Evolutionary conservation across 352 stramenopile species (phyloP).

Genomic region (Phytophthora quininea): DNA sequence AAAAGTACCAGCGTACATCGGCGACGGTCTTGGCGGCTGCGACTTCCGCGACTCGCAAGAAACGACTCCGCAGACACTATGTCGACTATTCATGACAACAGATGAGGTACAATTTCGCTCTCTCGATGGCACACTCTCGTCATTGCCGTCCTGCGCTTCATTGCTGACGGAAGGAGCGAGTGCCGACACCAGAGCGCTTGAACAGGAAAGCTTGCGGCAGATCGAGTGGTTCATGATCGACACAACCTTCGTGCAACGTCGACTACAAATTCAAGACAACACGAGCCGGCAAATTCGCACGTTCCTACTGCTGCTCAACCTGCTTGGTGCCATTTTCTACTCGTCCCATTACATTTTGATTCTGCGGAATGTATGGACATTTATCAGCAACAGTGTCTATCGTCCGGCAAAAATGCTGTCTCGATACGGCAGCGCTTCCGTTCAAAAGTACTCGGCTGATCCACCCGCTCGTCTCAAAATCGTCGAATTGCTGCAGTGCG

Average conservation of each 20-base stretch:
- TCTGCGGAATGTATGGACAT: constrained; percentile 22
- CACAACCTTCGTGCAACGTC: constrained; percentile 17
- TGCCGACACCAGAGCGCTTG: background rate
- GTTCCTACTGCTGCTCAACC: constrained; percentile 38
- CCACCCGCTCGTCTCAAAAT: constrained; percentile 16
- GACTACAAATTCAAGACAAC: constrained; percentile 43
- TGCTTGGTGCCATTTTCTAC: constrained; percentile 34
- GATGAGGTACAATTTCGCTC: constrained; percentile 25
- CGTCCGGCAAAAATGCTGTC: background rate
- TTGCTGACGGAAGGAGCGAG: constrained; percentile 9
- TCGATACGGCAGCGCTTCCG: background rate
- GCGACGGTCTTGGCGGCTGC: constrained; percentile 35
- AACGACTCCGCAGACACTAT: constrained; percentile 34
- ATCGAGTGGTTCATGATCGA: constrained; percentile 38
- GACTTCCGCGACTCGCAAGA: constrained; percentile 42
- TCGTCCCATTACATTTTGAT: constrained; percentile 34
- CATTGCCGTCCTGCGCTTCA: constrained; percentile 16
- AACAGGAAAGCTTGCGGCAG: constrained; percentile 32
- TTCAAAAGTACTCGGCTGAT: constrained; percentile 2
- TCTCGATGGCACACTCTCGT: constrained; percentile 17
- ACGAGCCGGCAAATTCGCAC: constrained; percentile 42
- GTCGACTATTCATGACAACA: constrained; percentile 26
- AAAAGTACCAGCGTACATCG: constrained; percentile 46
- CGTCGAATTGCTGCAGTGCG: constrained; percentile 24
- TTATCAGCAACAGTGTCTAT: constrained; percentile 27